phyloP scores from a whole-genome alignment of 106 monocot genomes.

The Allium fistulosum region DNA sequence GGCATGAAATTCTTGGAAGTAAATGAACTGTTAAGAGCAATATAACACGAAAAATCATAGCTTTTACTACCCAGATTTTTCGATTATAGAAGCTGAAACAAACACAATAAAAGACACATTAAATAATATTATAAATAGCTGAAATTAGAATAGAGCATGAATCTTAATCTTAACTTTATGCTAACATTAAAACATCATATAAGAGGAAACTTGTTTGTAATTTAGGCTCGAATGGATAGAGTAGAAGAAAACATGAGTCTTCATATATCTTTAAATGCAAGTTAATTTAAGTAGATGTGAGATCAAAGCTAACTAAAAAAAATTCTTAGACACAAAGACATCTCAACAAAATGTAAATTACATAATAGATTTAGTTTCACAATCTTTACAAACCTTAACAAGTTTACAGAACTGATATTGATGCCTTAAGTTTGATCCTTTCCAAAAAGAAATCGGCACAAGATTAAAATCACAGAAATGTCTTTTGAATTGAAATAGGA shows the following conservation, averaged over 20 bases:
- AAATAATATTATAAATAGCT: not conserved
- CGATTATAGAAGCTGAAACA: not conserved
- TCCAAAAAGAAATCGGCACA: not conserved
- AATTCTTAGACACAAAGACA: not conserved
- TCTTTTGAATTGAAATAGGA: constrained; percentile 3
- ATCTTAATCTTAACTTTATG: too few species aligned
- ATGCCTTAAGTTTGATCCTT: not conserved
- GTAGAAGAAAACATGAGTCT: constrained; percentile 2
- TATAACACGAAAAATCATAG: not conserved
- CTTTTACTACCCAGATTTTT: not conserved
- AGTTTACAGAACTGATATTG: not conserved
- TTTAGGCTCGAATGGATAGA: not conserved
- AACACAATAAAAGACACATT: not conserved
- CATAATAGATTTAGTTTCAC: not conserved
- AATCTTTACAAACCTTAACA: constrained; percentile 2
- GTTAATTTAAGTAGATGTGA: constrained; percentile 4
- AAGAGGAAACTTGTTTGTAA: not conserved
- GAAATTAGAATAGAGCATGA: not conserved
- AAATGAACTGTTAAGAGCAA: constrained; percentile 21
- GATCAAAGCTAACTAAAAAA: constrained; percentile 1
- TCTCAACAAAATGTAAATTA: not conserved
- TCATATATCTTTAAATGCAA: constrained; percentile 2
- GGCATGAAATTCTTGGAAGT: constrained; percentile 23
- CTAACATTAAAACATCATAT: not conserved
- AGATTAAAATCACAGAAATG: not conserved